A percentile compares a stretch with the other conserved stretches of the same genome.
Evolutionary conservation across 208 protist species (phyloP).

Genomic region (Strigomonas culicis): DNA sequence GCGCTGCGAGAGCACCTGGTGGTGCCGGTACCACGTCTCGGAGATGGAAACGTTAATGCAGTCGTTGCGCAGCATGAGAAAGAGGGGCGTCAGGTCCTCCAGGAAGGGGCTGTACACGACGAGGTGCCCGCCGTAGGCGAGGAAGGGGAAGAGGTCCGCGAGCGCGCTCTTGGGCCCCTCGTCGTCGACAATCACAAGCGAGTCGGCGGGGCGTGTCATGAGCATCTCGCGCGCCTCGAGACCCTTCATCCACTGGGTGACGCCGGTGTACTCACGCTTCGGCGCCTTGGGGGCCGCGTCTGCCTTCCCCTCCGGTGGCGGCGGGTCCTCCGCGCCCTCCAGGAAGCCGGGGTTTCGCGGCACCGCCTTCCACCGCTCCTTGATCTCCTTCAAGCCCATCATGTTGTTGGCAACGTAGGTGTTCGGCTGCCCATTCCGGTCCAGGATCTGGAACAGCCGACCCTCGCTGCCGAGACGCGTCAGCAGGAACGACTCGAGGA

Average conservation of each 20-base stretch:
- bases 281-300: background rate
- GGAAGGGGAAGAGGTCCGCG: slow-evolving; percentile 65
- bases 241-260: slow-evolving; percentile 75
- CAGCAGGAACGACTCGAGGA: slow-evolving; percentile 66
- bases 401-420: slow-evolving; percentile 47
- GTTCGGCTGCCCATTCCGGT: slow-evolving; percentile 76
- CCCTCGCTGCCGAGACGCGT: slow-evolving; percentile 66
- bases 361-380: slow-evolving; percentile 83
- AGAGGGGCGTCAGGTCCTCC: slow-evolving; percentile 68
- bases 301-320: background rate
- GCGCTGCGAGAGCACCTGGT: slow-evolving; percentile 91
- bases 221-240: slow-evolving; percentile 56
- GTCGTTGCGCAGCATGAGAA: slow-evolving; percentile 49
- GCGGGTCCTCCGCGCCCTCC: slow-evolving; percentile 27
- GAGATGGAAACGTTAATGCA: slow-evolving; percentile 85
- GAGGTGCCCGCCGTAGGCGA: slow-evolving; percentile 70
- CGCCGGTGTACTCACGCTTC: background rate
- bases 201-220: slow-evolving; percentile 51
- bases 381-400: slow-evolving; percentile 50
- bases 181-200: slow-evolving; percentile 72
- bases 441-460: slow-evolving; percentile 75
- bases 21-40: slow-evolving; percentile 92
- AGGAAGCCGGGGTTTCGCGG: slow-evolving; percentile 74
- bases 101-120: slow-evolving; percentile 88
- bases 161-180: slow-evolving; percentile 33